Evolutionary conservation across 257 asterid species (phyloP).

Genomic region (Cinchona pubescens): DNA sequence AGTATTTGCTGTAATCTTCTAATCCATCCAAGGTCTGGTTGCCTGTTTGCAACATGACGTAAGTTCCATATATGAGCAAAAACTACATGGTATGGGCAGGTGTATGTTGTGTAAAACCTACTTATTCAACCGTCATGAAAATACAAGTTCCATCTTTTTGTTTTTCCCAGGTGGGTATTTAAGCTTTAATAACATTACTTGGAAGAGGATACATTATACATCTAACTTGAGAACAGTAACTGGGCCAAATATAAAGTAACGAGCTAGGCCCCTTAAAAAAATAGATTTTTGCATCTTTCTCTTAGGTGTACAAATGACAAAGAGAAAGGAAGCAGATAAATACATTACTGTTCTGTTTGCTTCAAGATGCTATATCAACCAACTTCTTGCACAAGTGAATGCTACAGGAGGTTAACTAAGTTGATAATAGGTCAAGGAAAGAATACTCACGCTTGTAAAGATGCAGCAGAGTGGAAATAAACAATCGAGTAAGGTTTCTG

Average conservation of each 20-base stretch:
- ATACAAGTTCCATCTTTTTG: not conserved
- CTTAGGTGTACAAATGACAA: not conserved
- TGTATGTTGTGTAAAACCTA: not conserved
- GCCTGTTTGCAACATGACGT: conserved; percentile 51
- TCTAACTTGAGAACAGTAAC: not conserved
- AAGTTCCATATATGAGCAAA: conserved; percentile 1
- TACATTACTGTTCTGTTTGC: not conserved
- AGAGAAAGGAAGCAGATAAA: not conserved
- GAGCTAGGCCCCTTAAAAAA: not conserved
- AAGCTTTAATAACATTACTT: not conserved
- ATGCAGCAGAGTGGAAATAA: conserved; percentile 92
- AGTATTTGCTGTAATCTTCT: conserved; percentile 86
- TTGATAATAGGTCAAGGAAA: not conserved
- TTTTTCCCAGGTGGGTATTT: not conserved
- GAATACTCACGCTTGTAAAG: conserved; percentile 71
- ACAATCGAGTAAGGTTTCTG: conserved; percentile 93
- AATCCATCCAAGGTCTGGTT: conserved; percentile 97
- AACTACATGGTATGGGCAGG: not conserved
- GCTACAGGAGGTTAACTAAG: not conserved
- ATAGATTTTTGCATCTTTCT: not conserved
- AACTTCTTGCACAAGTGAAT: not conserved
- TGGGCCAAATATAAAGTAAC: not conserved
- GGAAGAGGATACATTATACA: not conserved
- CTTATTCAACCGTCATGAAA: not conserved
- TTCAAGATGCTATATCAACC: not conserved